Conservation (phyloP, 768 basidiomycete species). For the Suillus lakei region DNA sequence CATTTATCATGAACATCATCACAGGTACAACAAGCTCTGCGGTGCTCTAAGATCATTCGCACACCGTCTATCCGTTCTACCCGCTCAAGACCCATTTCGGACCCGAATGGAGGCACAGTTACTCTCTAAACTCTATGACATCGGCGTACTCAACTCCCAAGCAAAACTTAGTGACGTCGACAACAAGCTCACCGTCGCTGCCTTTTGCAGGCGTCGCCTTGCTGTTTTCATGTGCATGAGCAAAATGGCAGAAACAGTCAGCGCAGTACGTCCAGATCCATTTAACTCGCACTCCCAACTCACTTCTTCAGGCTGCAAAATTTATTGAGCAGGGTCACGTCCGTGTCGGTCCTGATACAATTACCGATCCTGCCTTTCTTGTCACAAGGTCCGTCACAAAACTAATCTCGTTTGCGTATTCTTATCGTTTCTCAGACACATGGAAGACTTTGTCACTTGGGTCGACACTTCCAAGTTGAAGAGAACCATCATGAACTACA, state of each 20-base stretch:
- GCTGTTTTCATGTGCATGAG: constrained; percentile 91
- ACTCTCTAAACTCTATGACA: constrained; percentile 95
- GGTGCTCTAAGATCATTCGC: constrained; percentile 86
- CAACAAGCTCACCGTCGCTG: constrained; percentile 92
- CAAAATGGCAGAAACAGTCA: constrained; percentile 96
- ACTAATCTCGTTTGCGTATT: constrained; percentile 1
- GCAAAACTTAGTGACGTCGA: constrained; percentile 95
- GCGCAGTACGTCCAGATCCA: constrained; percentile 65
- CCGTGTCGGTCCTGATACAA: constrained; percentile 93
- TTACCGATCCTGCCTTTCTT: constrained; percentile 95
- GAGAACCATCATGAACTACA: constrained; percentile 94
- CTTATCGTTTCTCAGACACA: constrained; percentile 59
- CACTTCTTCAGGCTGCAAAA: constrained; percentile 77
- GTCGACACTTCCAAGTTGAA: constrained; percentile 97
- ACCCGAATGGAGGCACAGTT: constrained; percentile 83
- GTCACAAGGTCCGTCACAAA: constrained; percentile 71
- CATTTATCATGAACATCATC: constrained; percentile 11
- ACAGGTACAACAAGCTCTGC: constrained; percentile 92
- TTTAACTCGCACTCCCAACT: constrained; percentile 11
- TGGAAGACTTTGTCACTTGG: constrained; percentile 99
- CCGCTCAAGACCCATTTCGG: constrained; percentile 88
- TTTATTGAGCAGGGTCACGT: constrained; percentile 99
- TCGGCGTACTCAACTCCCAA: constrained; percentile 86
- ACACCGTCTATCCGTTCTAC: constrained; percentile 85
- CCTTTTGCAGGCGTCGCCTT: constrained; percentile 89